Conservation (phyloP, 495 filamentous ascomycete species). For the Choiromyces venosus region DNA sequence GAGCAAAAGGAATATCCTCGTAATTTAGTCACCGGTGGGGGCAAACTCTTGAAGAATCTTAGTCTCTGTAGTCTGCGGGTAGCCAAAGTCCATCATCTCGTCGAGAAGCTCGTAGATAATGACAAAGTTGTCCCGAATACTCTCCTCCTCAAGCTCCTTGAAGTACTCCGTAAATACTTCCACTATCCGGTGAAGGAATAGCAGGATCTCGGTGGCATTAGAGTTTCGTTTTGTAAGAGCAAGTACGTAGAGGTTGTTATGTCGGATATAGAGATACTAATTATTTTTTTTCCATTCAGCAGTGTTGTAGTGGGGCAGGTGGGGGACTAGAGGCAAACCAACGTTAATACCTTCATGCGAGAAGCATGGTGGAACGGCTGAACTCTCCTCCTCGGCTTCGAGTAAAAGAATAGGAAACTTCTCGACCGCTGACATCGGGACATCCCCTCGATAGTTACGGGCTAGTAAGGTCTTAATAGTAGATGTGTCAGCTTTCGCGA, state of each 20-base stretch:
- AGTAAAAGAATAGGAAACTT: constrained; percentile 94
- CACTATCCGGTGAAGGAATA: constrained; percentile 96
- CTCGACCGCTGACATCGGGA: constrained; percentile 98
- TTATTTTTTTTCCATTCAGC: constrained; percentile 1
- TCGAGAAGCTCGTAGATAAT: constrained; percentile 98
- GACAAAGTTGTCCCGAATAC: constrained; percentile 98
- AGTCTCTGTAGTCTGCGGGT: constrained; percentile 96
- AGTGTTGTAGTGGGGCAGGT: constrained; percentile 4
- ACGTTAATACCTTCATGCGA: constrained; percentile 98
- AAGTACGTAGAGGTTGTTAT: constrained; percentile 98
- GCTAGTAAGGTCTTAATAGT: constrained; percentile 79
- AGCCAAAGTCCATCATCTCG: constrained; percentile 99
- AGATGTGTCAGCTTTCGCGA: constrained; percentile 41
- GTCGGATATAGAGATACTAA: constrained; percentile 98
- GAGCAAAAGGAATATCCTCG: not conserved
- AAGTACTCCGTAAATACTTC: constrained; percentile 99
- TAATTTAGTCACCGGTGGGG: not conserved
- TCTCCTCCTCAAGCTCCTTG: constrained; percentile 98
- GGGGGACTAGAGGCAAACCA: constrained; percentile 41
- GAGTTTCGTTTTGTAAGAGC: constrained; percentile 98
- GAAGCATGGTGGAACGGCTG: constrained; percentile 95
- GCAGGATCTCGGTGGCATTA: constrained; percentile 95
- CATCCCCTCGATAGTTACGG: constrained; percentile 97
- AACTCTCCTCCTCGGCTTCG: constrained; percentile 99
- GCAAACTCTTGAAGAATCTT: constrained; percentile 91